phyloP scores from a whole-genome alignment of 2,329 filamentous ascomycete genomes.

The Zarea fungicola region DNA sequence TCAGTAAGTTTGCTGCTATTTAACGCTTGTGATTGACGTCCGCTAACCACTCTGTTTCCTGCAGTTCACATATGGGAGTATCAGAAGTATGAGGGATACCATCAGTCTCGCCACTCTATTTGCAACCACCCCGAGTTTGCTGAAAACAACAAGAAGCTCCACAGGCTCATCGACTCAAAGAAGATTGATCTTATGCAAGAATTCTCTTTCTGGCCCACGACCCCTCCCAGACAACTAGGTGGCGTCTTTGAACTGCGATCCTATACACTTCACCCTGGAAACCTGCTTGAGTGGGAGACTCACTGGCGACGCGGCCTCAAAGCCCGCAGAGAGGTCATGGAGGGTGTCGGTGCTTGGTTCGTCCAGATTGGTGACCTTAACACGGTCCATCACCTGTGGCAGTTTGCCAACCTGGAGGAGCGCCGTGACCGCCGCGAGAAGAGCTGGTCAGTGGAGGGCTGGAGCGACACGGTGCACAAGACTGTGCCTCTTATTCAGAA shows the following conservation, averaged over 20 bases:
- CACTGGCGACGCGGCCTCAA: slow-evolving; percentile 93
- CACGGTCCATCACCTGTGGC: slow-evolving; percentile 97
- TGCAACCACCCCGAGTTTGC: slow-evolving; percentile 76
- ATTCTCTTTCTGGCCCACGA: slow-evolving; percentile 99
- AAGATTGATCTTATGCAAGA: slow-evolving; percentile 95
- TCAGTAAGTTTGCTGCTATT: slow-evolving; percentile 60
- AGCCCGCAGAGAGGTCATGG: slow-evolving; percentile 93
- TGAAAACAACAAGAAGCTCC: slow-evolving; percentile 79
- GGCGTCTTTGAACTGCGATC: slow-evolving; percentile 94
- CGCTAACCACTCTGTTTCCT: slow-evolving; percentile 14
- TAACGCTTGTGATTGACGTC: no score
- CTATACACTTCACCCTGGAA: slow-evolving; percentile 92
- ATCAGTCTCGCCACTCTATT: slow-evolving; percentile 83
- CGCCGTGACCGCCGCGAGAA: slow-evolving; percentile 84
- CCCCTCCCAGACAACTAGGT: slow-evolving; percentile 79
- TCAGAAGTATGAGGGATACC: slow-evolving; percentile 93
- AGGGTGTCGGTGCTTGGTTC: slow-evolving; percentile 97
- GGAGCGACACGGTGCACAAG: slow-evolving; percentile 97
- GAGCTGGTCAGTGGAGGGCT: slow-evolving; percentile 92
- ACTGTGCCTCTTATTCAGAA: slow-evolving; percentile 93
- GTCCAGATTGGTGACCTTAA: slow-evolving; percentile 97
- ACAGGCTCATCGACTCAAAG: slow-evolving; percentile 78
- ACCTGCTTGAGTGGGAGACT: slow-evolving; percentile 96
- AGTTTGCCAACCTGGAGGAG: slow-evolving; percentile 95
- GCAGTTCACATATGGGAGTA: slow-evolving; percentile 99